Percentiles rank a stretch among this genome's conserved stretches.
Evolutionary conservation across 495 filamentous ascomycete genomes (phyloP).

Genomic region (Xylaria intraflava): DNA sequence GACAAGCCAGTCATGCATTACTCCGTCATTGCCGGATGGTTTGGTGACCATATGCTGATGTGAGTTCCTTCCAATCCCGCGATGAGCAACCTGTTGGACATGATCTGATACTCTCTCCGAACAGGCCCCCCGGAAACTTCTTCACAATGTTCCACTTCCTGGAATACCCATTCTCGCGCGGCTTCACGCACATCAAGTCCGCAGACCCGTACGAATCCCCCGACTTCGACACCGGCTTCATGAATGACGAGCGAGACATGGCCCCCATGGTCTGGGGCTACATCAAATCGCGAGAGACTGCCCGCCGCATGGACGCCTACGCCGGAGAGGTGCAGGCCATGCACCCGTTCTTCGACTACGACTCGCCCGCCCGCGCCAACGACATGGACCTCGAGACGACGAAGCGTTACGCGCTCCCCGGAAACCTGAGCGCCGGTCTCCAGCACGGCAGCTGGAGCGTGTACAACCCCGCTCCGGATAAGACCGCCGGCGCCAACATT

Average conservation of each 20-base stretch:
- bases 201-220: slow-evolving; percentile 65
- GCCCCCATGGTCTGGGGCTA: slow-evolving; percentile 80
- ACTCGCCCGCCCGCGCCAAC: slow-evolving; percentile 58
- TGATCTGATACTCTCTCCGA: background rate
- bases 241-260: slow-evolving; percentile 82
- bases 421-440: slow-evolving; percentile 67
- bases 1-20: slow-evolving; percentile 88
- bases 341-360: slow-evolving; percentile 60
- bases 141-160: slow-evolving; percentile 87
- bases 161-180: slow-evolving; percentile 76
- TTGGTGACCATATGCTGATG: slow-evolving; percentile 65
- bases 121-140: slow-evolving; percentile 64
- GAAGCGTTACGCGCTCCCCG: slow-evolving; percentile 64
- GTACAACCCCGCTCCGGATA: slow-evolving; percentile 35
- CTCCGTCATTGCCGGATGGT: slow-evolving; percentile 61
- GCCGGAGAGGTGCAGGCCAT: slow-evolving; percentile 67
- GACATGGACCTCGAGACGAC: slow-evolving; percentile 72
- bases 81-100: too few relatives aligned
- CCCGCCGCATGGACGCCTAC: slow-evolving; percentile 69
- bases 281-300: slow-evolving; percentile 79
- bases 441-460: slow-evolving; percentile 47
- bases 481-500: slow-evolving; percentile 39
- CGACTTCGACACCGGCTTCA: slow-evolving; percentile 79
- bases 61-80: slow-evolving; percentile 3
- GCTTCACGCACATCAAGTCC: slow-evolving; percentile 63